Conservation (phyloP, 2,329 filamentous ascomycete species). For the Dactylella cylindrospora region DNA sequence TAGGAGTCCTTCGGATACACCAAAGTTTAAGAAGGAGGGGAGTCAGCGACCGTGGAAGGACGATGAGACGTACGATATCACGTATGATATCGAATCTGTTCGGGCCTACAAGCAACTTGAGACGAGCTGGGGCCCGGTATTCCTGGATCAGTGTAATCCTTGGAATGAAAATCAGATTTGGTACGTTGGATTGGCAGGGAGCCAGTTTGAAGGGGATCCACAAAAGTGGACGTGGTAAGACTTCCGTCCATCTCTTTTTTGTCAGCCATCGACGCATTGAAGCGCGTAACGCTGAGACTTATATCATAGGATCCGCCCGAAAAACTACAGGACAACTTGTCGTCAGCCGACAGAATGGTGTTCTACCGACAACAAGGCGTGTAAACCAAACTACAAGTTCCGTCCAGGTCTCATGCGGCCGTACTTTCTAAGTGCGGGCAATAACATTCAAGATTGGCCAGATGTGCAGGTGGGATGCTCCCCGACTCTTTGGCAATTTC, state of each 20-base stretch:
- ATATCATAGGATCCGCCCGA: slow-evolving; percentile 19
- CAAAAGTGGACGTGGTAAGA: slow-evolving; percentile 28
- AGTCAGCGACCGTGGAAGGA: neutral
- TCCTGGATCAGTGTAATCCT: neutral
- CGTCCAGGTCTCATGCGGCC: slow-evolving; percentile 15
- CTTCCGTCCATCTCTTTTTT: neutral
- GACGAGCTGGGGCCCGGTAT: slow-evolving; percentile 13
- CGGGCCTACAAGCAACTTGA: neutral
- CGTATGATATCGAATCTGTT: neutral
- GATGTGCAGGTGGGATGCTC: slow-evolving; percentile 20
- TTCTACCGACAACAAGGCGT: neutral
- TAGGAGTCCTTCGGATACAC: neutral
- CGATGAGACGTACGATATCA: neutral
- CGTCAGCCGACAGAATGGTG: slow-evolving; percentile 2
- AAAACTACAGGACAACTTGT: neutral
- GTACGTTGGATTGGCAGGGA: slow-evolving; percentile 11
- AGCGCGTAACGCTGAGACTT: neutral
- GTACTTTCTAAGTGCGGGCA: neutral
- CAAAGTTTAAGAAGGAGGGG: neutral
- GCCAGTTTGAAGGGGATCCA: neutral
- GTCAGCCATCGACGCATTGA: neutral
- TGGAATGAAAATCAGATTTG: slow-evolving; percentile 5
- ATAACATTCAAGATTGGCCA: neutral
- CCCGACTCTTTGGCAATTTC: slow-evolving; percentile 19
- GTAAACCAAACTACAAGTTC: slow-evolving; percentile 12